phyloP scores from a whole-genome alignment of 768 basidiomycete species.

The Amanita fuliginea region DNA sequence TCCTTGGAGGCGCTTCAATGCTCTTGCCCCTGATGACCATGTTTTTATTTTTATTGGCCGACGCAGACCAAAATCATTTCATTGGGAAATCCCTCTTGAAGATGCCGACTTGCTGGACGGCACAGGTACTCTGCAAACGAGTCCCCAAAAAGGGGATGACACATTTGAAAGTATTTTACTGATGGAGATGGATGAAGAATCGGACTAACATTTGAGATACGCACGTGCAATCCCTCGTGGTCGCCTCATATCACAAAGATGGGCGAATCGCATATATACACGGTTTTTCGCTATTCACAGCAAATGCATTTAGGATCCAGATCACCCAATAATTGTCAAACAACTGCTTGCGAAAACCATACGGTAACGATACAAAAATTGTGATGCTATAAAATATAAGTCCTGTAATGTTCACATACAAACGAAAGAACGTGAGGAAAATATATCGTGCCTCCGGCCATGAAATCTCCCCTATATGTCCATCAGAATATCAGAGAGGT shows the following conservation, averaged over 20 bases:
- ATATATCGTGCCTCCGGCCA: slow-evolving; percentile 3
- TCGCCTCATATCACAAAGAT: background rate
- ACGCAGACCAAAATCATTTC: slow-evolving; percentile 45
- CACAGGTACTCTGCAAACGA: slow-evolving; percentile 36
- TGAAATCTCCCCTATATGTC: slow-evolving; percentile 6
- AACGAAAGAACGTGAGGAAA: slow-evolving; percentile 1
- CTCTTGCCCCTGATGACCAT: background rate
- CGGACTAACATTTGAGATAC: background rate
- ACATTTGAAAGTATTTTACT: slow-evolving; percentile 60
- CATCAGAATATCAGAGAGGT: slow-evolving; percentile 5
- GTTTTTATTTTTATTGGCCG: slow-evolving; percentile 53
- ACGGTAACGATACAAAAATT: background rate
- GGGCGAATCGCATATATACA: background rate
- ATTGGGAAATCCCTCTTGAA: slow-evolving; percentile 38
- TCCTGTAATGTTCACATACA: background rate
- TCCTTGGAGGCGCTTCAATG: background rate
- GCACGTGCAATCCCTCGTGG: background rate
- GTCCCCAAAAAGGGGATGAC: slow-evolving; percentile 43
- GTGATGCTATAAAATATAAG: background rate
- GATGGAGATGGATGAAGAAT: slow-evolving; percentile 17
- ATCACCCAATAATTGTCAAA: background rate
- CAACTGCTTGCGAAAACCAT: background rate
- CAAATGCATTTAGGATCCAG: background rate
- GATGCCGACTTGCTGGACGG: slow-evolving; percentile 50
- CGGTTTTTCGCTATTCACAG: background rate